Conservation (phyloP, 768 basidiomycete genomes). For the Epithele typhae region DNA sequence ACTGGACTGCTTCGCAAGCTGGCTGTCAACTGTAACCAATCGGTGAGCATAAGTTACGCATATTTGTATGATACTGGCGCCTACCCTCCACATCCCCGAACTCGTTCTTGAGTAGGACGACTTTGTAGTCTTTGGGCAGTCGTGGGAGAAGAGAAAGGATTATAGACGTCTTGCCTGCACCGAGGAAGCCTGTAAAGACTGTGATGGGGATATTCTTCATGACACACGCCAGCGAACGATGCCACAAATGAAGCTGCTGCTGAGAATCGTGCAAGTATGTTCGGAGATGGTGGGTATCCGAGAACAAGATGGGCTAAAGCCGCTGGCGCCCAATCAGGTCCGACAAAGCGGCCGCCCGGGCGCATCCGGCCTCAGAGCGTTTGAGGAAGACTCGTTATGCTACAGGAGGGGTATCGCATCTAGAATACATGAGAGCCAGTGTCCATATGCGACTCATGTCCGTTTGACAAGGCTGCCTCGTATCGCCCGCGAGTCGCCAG, state of each 20-base stretch:
- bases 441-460: neutral
- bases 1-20: constrained; percentile 80
- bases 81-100: constrained; percentile 90
- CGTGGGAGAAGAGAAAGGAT: constrained; percentile 82
- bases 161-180: constrained; percentile 74
- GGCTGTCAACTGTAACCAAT: constrained; percentile 76
- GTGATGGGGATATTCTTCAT: constrained; percentile 68
- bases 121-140: constrained; percentile 81
- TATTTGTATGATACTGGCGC: neutral
- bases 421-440: neutral
- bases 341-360: too few relatives aligned
- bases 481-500: constrained; percentile 2
- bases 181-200: constrained; percentile 93
- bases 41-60: too few relatives aligned
- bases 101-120: constrained; percentile 92
- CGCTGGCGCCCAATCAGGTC: too few relatives aligned
- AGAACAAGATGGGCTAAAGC: too few relatives aligned
- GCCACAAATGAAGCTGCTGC: too few relatives aligned
- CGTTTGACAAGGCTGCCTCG: constrained; percentile 8
- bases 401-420: neutral
- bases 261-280: too few relatives aligned
- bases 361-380: too few relatives aligned
- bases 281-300: too few relatives aligned
- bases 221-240: too few relatives aligned
- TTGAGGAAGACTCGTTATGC: too few relatives aligned